These are phyloP conservation scores for Emergomyces africanus DNA, from an alignment of 2,329 filamentous ascomycete genomes.

Conservation along the genomic window DNA sequence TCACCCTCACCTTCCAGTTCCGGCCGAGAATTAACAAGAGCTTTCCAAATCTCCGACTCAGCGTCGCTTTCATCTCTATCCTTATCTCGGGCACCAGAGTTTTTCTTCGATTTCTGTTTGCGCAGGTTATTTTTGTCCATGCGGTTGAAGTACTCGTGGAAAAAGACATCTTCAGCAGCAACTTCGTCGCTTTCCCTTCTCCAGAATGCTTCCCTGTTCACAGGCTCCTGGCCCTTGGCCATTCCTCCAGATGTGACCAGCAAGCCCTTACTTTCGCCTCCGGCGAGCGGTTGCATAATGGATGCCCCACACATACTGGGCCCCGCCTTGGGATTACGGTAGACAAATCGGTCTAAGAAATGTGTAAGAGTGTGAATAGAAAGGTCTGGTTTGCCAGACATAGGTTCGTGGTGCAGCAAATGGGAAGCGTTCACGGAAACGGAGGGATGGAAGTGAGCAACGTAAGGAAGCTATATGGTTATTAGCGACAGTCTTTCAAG, in stretches of 20 bases:
- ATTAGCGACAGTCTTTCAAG: neutral
- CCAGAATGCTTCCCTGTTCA: slow-evolving; percentile 90
- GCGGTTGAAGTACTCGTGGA: slow-evolving; percentile 89
- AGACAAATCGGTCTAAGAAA: slow-evolving; percentile 98
- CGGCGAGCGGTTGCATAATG: slow-evolving; percentile 89
- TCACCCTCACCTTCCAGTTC: slow-evolving; percentile 55
- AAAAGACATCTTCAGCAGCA: slow-evolving; percentile 87
- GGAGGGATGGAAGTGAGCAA: slow-evolving; percentile 83
- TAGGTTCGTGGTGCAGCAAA: slow-evolving; percentile 54
- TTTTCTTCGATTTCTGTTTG: slow-evolving; percentile 45
- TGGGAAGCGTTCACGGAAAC: slow-evolving; percentile 71
- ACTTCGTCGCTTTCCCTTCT: slow-evolving; percentile 79
- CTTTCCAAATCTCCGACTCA: slow-evolving; percentile 78
- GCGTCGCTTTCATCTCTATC: slow-evolving; percentile 43
- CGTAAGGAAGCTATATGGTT: slow-evolving; percentile 43
- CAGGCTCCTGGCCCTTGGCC: slow-evolving; percentile 47
- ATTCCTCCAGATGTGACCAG: slow-evolving; percentile 48
- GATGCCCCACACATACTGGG: slow-evolving; percentile 60
- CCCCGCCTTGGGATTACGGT: slow-evolving; percentile 70
- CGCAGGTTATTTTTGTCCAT: slow-evolving; percentile 50
- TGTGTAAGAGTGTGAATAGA: slow-evolving; percentile 82
- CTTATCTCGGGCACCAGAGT: slow-evolving; percentile 30
- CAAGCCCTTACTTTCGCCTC: slow-evolving; percentile 46
- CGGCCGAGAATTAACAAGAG: slow-evolving; percentile 66
- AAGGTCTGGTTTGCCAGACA: slow-evolving; percentile 80